Percentiles rank a stretch among this genome's conserved stretches.
These are phyloP conservation scores for Penicillium sp. DNA, from an alignment of 2,329 filamentous ascomycete genomes.

Conservation along the genomic window DNA sequence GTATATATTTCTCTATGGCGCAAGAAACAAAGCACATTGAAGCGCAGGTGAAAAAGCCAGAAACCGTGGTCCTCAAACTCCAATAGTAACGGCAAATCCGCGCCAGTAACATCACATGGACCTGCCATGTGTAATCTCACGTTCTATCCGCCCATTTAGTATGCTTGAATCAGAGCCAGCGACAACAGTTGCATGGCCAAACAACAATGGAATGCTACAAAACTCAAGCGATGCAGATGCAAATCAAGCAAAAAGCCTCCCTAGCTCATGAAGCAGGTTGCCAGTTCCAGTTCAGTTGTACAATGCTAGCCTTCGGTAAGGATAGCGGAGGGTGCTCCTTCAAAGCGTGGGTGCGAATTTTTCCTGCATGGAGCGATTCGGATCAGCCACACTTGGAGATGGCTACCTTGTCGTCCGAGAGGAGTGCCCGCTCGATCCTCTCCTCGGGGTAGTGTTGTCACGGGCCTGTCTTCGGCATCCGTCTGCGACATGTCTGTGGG, in stretches of 20 bases:
- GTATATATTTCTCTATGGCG: background rate
- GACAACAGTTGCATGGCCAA: slow-evolving; percentile 3
- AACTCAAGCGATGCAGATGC: slow-evolving; percentile 3
- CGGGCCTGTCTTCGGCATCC: slow-evolving; percentile 22
- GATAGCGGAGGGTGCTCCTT: background rate
- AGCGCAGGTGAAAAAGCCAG: background rate
- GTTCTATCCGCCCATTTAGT: slow-evolving; percentile 16
- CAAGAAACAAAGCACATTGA: background rate
- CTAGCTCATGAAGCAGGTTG: slow-evolving; percentile 1
- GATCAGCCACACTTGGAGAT: background rate
- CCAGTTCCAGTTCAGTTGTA: slow-evolving; percentile 6
- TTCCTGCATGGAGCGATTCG: background rate
- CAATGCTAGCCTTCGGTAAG: slow-evolving; percentile 4
- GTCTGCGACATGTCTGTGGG: slow-evolving; percentile 23
- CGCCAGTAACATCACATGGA: slow-evolving; percentile 8
- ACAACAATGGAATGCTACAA: background rate
- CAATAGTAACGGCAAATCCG: background rate
- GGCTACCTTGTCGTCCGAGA: background rate
- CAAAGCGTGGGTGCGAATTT: background rate
- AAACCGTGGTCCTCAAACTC: background rate
- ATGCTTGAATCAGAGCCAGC: slow-evolving; percentile 3
- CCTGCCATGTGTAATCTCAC: slow-evolving; percentile 18
- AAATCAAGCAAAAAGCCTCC: slow-evolving; percentile 16
- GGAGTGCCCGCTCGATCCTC: background rate
- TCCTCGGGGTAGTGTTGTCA: slow-evolving; percentile 2